Conservation (phyloP, 345 rosid species). For the Populus euphratica region DNA sequence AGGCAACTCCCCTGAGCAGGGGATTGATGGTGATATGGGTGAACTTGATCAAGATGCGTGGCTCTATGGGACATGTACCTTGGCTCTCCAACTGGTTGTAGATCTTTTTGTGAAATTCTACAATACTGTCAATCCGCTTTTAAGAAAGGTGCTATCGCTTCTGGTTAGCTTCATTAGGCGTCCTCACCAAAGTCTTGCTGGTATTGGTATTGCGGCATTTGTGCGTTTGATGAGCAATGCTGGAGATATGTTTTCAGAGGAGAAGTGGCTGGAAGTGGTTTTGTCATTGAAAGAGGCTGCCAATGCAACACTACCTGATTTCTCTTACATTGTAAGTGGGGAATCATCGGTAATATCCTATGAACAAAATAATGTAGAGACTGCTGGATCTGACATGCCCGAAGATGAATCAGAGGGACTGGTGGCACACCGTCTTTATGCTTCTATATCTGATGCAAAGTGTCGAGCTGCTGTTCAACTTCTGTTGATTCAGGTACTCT, state of each 20-base stretch:
- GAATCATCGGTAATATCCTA: conserved; percentile 39
- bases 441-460: conserved; percentile 74
- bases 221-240: conserved; percentile 97
- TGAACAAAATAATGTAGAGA: conserved; percentile 44
- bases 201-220: conserved; percentile 96
- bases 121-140: conserved; percentile 84
- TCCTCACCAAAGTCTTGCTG: conserved; percentile 99
- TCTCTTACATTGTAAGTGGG: conserved; percentile 52
- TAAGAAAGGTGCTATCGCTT: conserved; percentile 72
- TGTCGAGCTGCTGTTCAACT: conserved; percentile 99
- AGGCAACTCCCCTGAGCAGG: conserved; percentile 59
- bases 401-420: conserved; percentile 47
- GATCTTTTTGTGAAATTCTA: conserved; percentile 98
- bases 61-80: conserved; percentile 99
- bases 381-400: conserved; percentile 38
- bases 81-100: conserved; percentile 94
- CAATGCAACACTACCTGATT: conserved; percentile 80
- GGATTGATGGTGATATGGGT: conserved; percentile 45
- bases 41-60: conserved; percentile 97
- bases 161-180: conserved; percentile 88
- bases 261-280: conserved; percentile 92
- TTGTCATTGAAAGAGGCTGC: conserved; percentile 81
- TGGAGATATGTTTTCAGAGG: conserved; percentile 81
- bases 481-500: conserved; percentile 78
- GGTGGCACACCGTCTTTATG: conserved; percentile 46